Percentiles rank a stretch among this genome's conserved stretches.
Conservation (phyloP, 2,329 filamentous ascomycete species). For the Sporothrix inflata region DNA sequence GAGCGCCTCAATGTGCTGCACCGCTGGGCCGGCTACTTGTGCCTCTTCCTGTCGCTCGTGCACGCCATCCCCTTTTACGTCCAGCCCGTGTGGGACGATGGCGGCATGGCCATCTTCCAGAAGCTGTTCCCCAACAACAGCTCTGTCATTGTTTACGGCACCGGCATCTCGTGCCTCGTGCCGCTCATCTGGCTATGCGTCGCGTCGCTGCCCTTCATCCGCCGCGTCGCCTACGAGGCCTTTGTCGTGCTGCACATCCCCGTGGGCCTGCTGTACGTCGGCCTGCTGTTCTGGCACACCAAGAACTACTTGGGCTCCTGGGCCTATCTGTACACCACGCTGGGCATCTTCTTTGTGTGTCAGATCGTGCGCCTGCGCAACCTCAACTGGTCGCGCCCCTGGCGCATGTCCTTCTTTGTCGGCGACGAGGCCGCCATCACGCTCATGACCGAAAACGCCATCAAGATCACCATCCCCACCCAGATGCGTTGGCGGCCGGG, state of each 20-base stretch:
- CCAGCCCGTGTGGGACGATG: conserved; percentile 82
- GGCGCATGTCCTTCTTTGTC: conserved; percentile 79
- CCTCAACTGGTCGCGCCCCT: conserved; percentile 85
- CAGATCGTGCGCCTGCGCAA: conserved; percentile 78
- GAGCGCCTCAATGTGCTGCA: conserved; percentile 92
- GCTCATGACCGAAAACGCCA: conserved; percentile 87
- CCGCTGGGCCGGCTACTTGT: conserved; percentile 87
- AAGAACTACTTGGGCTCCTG: conserved; percentile 90
- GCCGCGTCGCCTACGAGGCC: conserved; percentile 79
- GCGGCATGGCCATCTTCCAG: conserved; percentile 70
- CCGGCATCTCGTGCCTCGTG: conserved; percentile 78
- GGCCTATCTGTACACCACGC: conserved; percentile 81
- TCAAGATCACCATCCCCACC: conserved; percentile 93
- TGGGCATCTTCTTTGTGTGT: conserved; percentile 77
- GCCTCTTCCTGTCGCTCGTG: conserved; percentile 77
- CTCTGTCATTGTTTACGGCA: conserved; percentile 75
- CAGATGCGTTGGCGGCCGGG: conserved; percentile 91
- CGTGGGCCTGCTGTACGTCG: conserved; percentile 78
- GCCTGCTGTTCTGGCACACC: conserved; percentile 92
- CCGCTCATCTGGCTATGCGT: conserved; percentile 82
- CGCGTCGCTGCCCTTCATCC: conserved; percentile 78
- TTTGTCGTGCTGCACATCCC: conserved; percentile 85
- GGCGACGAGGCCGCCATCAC: conserved; percentile 91
- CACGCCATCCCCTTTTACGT: conserved; percentile 90
- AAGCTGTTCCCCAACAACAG: conserved; percentile 63